Percentiles rank a stretch among this genome's conserved stretches.
These are phyloP conservation scores for Solanum neorickii DNA, from an alignment of 257 asterid genomes.

Conservation along the genomic window DNA sequence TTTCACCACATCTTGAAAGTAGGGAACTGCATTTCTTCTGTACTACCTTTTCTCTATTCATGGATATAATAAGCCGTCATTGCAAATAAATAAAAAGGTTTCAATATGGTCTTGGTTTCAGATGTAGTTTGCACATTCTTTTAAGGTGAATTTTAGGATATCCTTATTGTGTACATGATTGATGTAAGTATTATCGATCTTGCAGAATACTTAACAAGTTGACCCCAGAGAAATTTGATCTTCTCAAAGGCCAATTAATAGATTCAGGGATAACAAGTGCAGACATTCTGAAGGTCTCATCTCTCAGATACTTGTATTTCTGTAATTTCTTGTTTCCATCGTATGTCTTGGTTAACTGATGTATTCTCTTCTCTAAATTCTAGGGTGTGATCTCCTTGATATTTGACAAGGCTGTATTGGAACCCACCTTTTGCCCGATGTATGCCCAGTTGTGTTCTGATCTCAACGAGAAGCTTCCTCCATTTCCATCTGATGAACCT, in stretches of 20 bases:
- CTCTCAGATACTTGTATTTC: background rate
- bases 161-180: background rate
- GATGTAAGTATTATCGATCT: background rate
- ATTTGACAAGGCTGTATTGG: conserved; percentile 9
- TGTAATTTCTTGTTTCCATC: background rate
- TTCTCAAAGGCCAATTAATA: conserved; percentile 7
- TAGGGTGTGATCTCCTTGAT: conserved; percentile 8
- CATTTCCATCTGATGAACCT: conserved; percentile 89
- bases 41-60: background rate
- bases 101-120: background rate
- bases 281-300: conserved; percentile 7
- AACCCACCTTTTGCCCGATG: conserved; percentile 10
- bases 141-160: background rate
- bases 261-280: conserved; percentile 11
- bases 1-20: background rate
- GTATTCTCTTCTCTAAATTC: background rate
- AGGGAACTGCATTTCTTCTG: background rate
- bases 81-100: background rate
- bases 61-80: background rate
- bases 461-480: conserved; percentile 73
- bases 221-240: conserved; percentile 18
- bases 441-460: conserved; percentile 56
- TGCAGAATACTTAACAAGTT: conserved; percentile 18
- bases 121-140: background rate
- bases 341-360: background rate